Conservation (phyloP, 345 rosid species). For the Noccaea bulbosa region DNA sequence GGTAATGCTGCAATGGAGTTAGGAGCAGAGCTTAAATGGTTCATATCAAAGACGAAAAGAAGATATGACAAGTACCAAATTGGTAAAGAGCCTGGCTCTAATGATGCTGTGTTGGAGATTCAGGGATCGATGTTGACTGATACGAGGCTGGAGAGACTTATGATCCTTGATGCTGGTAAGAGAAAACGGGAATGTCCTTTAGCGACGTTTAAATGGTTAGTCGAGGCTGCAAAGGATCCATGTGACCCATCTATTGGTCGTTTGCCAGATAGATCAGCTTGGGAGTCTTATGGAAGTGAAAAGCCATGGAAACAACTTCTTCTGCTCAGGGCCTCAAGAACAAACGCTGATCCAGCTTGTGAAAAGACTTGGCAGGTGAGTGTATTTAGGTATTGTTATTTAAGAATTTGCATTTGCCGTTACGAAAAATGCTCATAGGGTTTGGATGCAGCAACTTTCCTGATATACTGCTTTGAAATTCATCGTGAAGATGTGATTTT, state of each 20-base stretch:
- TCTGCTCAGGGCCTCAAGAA: constrained; percentile 58
- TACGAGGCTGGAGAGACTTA: constrained; percentile 3
- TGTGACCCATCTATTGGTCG: constrained; percentile 50
- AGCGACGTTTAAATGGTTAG: constrained; percentile 65
- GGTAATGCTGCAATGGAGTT: constrained; percentile 28
- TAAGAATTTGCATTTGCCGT: constrained; percentile 3
- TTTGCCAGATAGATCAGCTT: constrained; percentile 71
- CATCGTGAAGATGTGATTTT: neutral
- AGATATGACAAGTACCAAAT: constrained; percentile 31
- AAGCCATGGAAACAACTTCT: constrained; percentile 80
- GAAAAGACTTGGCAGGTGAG: constrained; percentile 64
- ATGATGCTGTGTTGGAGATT: constrained; percentile 27
- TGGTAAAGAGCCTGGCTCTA: constrained; percentile 42
- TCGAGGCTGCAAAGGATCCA: constrained; percentile 65
- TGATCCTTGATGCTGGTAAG: constrained; percentile 40
- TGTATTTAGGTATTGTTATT: constrained; percentile 8
- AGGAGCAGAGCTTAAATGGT: constrained; percentile 38
- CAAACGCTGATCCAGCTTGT: constrained; percentile 43
- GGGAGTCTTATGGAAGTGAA: constrained; percentile 63
- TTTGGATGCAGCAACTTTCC: neutral
- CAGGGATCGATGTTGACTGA: constrained; percentile 4
- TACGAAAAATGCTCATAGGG: neutral
- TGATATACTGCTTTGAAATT: neutral
- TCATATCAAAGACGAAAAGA: constrained; percentile 34
- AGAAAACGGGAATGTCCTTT: constrained; percentile 58